phyloP scores from a whole-genome alignment of 2,329 filamentous ascomycete species.

The Ambrosiella beaveri region DNA sequence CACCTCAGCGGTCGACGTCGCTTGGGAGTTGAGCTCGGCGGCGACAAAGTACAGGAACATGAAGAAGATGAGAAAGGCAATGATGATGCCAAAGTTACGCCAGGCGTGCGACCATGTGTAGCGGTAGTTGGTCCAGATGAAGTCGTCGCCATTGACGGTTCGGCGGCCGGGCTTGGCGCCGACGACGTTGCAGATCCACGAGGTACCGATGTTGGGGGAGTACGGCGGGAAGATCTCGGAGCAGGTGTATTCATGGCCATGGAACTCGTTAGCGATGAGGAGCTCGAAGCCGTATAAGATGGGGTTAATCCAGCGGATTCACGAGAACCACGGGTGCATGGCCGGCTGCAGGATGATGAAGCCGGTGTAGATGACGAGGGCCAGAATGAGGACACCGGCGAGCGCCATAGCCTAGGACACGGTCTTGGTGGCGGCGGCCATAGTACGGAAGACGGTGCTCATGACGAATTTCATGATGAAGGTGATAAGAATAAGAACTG shows the following conservation, averaged over 20 bases:
- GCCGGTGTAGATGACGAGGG: slow-evolving; percentile 43
- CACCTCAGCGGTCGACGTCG: slow-evolving; percentile 46
- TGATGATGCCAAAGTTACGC: slow-evolving; percentile 53
- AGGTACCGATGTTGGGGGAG: slow-evolving; percentile 24
- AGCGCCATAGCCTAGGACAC: slow-evolving; percentile 39
- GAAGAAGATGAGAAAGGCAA: slow-evolving; percentile 48
- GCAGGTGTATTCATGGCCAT: slow-evolving; percentile 39
- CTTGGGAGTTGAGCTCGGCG: slow-evolving; percentile 47
- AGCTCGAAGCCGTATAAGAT: slow-evolving; percentile 59
- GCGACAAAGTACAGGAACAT: slow-evolving; percentile 44
- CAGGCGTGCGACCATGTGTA: slow-evolving; percentile 43
- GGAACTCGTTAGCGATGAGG: slow-evolving; percentile 53
- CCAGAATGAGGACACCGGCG: slow-evolving; percentile 37
- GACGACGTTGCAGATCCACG: slow-evolving; percentile 35
- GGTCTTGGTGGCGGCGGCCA: slow-evolving; percentile 53
- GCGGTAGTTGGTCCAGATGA: slow-evolving; percentile 35
- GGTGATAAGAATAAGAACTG: slow-evolving; percentile 61
- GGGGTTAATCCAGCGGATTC: slow-evolving; percentile 61
- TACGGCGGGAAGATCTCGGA: slow-evolving; percentile 31
- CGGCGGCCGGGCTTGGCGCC: slow-evolving; percentile 36
- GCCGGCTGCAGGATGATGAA: slow-evolving; percentile 33
- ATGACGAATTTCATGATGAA: slow-evolving; percentile 54
- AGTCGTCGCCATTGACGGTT: slow-evolving; percentile 43
- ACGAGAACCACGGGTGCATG: slow-evolving; percentile 57
- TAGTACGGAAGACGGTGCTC: slow-evolving; percentile 58